Percentiles rank a stretch among this genome's conserved stretches.
phyloP scores from a whole-genome alignment of 163 green algal species.

The Prototheca wickerhamii region DNA sequence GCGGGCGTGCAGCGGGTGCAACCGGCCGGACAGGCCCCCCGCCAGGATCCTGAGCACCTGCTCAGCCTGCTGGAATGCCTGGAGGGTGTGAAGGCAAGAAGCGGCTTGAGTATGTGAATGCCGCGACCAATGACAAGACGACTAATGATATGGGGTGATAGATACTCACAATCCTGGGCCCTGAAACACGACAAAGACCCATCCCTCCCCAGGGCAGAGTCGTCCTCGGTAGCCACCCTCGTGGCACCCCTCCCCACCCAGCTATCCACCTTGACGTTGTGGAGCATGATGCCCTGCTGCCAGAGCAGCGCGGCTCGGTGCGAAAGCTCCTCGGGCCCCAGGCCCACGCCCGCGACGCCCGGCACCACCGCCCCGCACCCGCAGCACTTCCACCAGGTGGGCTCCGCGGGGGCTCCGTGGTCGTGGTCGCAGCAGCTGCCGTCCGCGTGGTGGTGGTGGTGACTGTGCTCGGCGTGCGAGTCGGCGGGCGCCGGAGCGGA shows the following conservation, averaged over 20 bases:
- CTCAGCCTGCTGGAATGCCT: conserved; percentile 10
- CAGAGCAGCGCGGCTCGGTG: conserved; percentile 3
- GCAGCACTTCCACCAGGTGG: conserved; percentile 18
- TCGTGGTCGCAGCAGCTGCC: not conserved
- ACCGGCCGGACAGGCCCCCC: conserved; percentile 4
- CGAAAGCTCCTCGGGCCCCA: conserved; percentile 2
- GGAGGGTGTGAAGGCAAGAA: conserved; percentile 1
- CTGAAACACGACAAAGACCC: no score
- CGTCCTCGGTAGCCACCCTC: no score
- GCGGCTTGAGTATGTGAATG: no score
- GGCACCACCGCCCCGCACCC: conserved; percentile 15
- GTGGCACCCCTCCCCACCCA: not conserved
- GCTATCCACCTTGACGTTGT: conserved; percentile 4
- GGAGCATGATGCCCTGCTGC: conserved; percentile 4
- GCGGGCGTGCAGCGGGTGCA: conserved; percentile 15
- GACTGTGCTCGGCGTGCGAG: not conserved
- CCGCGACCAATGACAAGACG: no score
- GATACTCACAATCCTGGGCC: no score
- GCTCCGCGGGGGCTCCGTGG: not conserved
- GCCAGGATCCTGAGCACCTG: conserved; percentile 10
- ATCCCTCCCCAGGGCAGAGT: no score
- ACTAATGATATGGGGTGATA: no score
- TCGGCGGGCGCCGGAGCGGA: not conserved
- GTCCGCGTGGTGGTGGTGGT: not conserved
- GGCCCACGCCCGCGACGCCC: not conserved